Evolutionary conservation across 2,329 filamentous ascomycete species (phyloP).

Genomic region (Macrophomina tecta): DNA sequence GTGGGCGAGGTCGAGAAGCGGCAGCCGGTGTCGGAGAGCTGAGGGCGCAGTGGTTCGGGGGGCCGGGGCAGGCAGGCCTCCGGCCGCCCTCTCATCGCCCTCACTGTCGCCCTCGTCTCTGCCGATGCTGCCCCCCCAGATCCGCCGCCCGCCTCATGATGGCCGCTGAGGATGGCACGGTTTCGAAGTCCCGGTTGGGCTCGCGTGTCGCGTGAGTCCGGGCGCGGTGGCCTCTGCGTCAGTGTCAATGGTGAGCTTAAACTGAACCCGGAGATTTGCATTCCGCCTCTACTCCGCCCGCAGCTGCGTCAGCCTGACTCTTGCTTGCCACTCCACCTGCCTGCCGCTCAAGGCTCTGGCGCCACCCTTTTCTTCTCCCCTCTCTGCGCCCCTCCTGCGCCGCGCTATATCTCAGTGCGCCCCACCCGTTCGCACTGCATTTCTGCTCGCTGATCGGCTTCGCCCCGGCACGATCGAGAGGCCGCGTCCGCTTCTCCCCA

Average conservation of each 20-base stretch:
- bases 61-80: neutral
- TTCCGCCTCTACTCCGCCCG: neutral
- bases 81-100: neutral
- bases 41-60: neutral
- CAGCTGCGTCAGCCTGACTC: neutral
- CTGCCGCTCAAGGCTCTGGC: neutral
- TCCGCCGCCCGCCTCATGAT: neutral
- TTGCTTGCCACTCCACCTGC: neutral
- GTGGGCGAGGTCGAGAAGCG: neutral
- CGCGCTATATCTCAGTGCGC: neutral
- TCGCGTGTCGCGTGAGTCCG: neutral
- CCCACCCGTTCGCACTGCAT: neutral
- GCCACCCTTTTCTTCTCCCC: neutral
- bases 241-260: neutral
- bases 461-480: neutral
- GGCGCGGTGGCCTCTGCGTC: neutral
- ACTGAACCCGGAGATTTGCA: slow-evolving; percentile 17
- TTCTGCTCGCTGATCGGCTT: neutral
- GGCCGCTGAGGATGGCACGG: neutral
- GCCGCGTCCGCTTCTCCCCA: neutral
- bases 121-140: too few relatives aligned
- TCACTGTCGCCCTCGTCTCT: neutral
- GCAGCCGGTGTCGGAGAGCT: neutral
- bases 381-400: neutral
- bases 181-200: neutral